Base-by-base conservation (phyloP, 306 rosid species). In the Cicer bijugum region DNA sequence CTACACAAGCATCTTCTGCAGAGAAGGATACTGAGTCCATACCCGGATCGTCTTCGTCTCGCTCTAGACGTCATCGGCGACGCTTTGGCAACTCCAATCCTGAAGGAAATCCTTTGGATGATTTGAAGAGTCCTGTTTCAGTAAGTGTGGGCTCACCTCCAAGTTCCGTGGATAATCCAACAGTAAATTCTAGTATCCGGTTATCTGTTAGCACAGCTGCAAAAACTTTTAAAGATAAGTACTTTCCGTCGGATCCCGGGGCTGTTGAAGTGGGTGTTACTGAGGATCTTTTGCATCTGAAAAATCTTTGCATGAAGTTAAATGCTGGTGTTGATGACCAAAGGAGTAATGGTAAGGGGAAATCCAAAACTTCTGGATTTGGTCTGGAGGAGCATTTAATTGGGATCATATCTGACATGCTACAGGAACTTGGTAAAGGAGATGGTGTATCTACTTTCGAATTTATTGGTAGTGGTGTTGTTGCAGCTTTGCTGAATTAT, bases 361-460 rank as follows among this genome's bases (percentile, higher is more conserved):
- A 90, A 83, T 90, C 88, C 12, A 95, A 90, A 83, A 89, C 86
- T 70, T 86, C 87, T 72, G 96, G 86, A 67, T 74, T 85, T 58
- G 86, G 80, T 81, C 52, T 74, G 71, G 88, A 95, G 76, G 97
- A 90, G 64, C 86, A 72, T 76, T 81, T 92, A 82, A 85, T 81
- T 79, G 93, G 88, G 40, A 82, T 92, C 51, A 77, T 95, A 65
- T 86, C 90, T 71, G 99, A 91, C 84, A 87, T 95, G 93, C 92
- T 95, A 56, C 77, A 77, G 72, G 99, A 95, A 81, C 95, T 95
- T 67, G 83, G 97, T 73, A 95, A 95, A 83, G 97, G 97, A 83
- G 97, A 92, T 15, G 99, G 99, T 74, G 99, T 95, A 35, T 92
- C 99, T 60, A 95, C 99, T 61, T 95, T 95, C 87, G 99, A 95